A percentile compares a stretch with the other conserved stretches of the same genome.
Evolutionary conservation across 495 filamentous ascomycete genomes (phyloP).

Genomic region (Daldinia loculata): DNA sequence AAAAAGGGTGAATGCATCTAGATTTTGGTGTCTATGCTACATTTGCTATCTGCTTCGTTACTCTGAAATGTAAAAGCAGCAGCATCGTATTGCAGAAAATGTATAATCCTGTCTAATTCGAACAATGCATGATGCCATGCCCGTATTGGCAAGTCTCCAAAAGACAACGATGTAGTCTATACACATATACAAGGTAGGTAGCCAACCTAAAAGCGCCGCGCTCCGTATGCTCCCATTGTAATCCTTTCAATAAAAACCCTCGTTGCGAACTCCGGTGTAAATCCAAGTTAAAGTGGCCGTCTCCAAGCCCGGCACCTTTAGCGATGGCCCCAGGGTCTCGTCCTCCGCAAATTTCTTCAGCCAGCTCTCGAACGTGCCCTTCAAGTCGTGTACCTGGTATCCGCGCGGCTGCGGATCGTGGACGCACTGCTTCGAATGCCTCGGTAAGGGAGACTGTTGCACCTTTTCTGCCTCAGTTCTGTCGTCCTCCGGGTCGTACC

Average conservation of each 20-base stretch:
- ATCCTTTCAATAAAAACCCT: conserved; percentile 16
- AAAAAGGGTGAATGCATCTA: neutral
- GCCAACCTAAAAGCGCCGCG: neutral
- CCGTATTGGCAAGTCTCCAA: neutral
- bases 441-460: neutral
- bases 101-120: neutral
- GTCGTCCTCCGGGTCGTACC: conserved; percentile 54
- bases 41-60: neutral
- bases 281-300: conserved; percentile 46
- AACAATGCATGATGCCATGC: neutral
- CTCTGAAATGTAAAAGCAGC: neutral
- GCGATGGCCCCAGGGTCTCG: conserved; percentile 13
- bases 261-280: conserved; percentile 36
- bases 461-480: conserved; percentile 34
- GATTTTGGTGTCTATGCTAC: neutral
- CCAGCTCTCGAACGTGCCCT: conserved; percentile 44
- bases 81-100: neutral
- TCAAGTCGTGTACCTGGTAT: conserved; percentile 43
- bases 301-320: conserved; percentile 37
- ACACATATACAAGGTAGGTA: neutral
- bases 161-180: conserved; percentile 7
- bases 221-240: neutral
- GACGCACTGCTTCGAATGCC: conserved; percentile 35
- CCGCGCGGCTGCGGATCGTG: conserved; percentile 40
- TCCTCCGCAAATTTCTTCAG: conserved; percentile 35